Base-by-base conservation (phyloP, 768 basidiomycete genomes). In the Mycena floridula region DNA sequence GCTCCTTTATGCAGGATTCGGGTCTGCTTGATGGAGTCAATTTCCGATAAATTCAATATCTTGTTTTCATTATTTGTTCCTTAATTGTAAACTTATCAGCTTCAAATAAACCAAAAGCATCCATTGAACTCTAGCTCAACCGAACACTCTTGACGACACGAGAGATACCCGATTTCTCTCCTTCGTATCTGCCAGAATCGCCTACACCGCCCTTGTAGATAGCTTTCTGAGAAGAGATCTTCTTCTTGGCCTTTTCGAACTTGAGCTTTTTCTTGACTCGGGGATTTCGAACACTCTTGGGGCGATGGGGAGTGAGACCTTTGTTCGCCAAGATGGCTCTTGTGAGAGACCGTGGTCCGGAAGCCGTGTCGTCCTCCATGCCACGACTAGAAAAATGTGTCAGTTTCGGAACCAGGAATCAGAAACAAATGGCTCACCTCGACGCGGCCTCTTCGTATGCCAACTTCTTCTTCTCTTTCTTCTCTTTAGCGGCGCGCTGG, bases 231-330 rank as follows among this genome's bases (percentile, higher is more conserved):
- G 88, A 92, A 23, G 84, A 67, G 12, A 97, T 69, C 66, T 85
- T 91, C 69, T 88, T 92, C 73, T 95, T 89, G 51, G 94, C 95
- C 67, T 96, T 86, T 58, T 94, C 94, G 72, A 85, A 98, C 58
- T 76, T 85, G 65, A 85, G 76, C 25, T 91, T 79, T 64, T 99
- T 99, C 79, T 97, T 98, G 64, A 98, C 93, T 49, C 96, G 82
- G 32, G 95, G 94, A 68, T 99, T 99, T 52, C 94, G 89, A 27
- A 91, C 89, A 44, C 76, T 74, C 67, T 98, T 97, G 35, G 87
- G 70, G 45, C 96, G 81, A 49, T 74, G 81, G 4, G 95, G 94
- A 13, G 94, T 97, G 42, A 98, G 80, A 45, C 96, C 95, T 57
- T 82, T 86, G 76, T 99, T 99, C 56, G 85, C 82, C 54, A 97